Evolutionary conservation across 176 grass and related monocot species (phyloP), one percentile per base, ranked within the genome.

Genomic region (Tuctoria greenei): DNA sequence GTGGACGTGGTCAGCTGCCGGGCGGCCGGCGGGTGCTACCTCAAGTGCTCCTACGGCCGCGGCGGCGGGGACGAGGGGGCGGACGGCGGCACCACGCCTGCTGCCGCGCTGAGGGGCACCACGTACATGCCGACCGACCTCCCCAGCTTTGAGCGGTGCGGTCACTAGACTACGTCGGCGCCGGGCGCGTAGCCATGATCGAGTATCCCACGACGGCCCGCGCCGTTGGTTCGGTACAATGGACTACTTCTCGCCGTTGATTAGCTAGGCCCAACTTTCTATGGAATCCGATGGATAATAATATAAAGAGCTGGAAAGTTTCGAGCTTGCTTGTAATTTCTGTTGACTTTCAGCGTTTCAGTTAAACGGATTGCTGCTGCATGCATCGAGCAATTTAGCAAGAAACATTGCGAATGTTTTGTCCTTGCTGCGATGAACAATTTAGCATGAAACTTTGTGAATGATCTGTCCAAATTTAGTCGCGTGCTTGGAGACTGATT

Each of bases 91-190:
- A 62, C 52, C 63, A 52, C 71, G 17, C 69, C 69, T 9, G 42
- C 69, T 9, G 42, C 23, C 12, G 13, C 45, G 41, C 21, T 17
- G 31, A 40, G 34, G 16, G 71, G 5, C 47, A 5, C 47, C 49
- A n/a, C 17, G 2, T 10, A 44, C 18, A 64, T 55, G 38, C 78
- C 56, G 56, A 45, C 38, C 18, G 6, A 5, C 64, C 18, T 54
- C 2, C 36, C 64, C 14, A n/a, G 75, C 1, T 86, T 81, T 71
- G 13, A 86, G 64, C 64, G 77, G 64, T 86, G 84, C 64, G 84
- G 77, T 6, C 62, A 75, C 56, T 69, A 75, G 71, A 1, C 28
- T 24, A 5, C 45, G 8, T 40, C 45, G 8, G 68, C 49, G 38
- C 20, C 37, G 25, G 6, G 40, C 9, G 28, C 21, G 1, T 69